Conservation (phyloP, 2,329 filamentous ascomycete genomes). For the Colletotrichum lupini region DNA sequence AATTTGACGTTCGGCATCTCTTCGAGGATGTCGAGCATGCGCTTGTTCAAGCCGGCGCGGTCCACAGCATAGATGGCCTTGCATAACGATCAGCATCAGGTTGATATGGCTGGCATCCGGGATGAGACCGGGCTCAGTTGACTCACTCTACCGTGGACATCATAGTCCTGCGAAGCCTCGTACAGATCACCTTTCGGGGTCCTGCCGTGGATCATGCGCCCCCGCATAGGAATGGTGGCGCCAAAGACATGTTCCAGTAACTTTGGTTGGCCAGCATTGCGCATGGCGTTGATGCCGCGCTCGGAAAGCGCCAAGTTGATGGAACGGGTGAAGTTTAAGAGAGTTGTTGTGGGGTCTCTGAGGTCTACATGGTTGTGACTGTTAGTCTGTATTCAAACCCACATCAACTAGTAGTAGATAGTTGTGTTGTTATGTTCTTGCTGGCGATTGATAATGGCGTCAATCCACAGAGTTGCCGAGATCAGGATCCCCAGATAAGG, state of each 20-base stretch:
- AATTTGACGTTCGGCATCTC: slow-evolving; percentile 88
- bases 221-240: slow-evolving; percentile 91
- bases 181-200: slow-evolving; percentile 73
- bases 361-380: slow-evolving; percentile 71
- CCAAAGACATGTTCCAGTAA: slow-evolving; percentile 80
- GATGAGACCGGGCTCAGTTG: background rate
- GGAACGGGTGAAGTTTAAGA: slow-evolving; percentile 97
- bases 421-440: background rate
- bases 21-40: slow-evolving; percentile 85
- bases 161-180: slow-evolving; percentile 88
- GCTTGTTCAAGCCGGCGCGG: slow-evolving; percentile 83
- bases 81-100: background rate
- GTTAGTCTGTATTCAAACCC: background rate
- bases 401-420: background rate
- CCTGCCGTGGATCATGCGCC: slow-evolving; percentile 92
- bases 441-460: background rate
- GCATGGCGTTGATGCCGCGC: slow-evolving; percentile 89
- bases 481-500: too few species aligned
- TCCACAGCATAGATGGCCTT: slow-evolving; percentile 90
- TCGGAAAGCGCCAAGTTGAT: slow-evolving; percentile 97
- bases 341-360: slow-evolving; percentile 82
- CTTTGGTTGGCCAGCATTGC: slow-evolving; percentile 71
- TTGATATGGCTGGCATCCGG: accelerated
- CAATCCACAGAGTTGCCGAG: background rate
- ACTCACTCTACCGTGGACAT: slow-evolving; percentile 84